Conservation (phyloP, 2,329 filamentous ascomycete species). For the Botryosphaeria dothidea region DNA sequence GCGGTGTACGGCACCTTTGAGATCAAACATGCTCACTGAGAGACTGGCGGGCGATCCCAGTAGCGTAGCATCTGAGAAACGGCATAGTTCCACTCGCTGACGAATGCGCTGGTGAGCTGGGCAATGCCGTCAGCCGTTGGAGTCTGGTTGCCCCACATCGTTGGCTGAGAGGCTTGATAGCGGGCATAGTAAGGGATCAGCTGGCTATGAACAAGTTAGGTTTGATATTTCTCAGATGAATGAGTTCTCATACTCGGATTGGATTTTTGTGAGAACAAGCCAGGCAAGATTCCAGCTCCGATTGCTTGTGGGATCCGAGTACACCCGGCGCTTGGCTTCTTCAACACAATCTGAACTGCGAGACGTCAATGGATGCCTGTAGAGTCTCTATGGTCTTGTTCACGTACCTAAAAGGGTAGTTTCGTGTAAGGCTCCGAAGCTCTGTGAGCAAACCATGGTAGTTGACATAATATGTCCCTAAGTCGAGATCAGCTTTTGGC, state of each 20-base stretch:
- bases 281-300: conserved; percentile 77
- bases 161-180: conserved; percentile 60
- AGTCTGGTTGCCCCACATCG: conserved; percentile 68
- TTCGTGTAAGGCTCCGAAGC: conserved; percentile 65
- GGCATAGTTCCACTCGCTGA: conserved; percentile 67
- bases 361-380: not conserved
- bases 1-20: not conserved
- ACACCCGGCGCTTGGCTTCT: conserved; percentile 66
- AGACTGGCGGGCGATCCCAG: conserved; percentile 60
- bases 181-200: conserved; percentile 64
- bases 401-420: conserved; percentile 60
- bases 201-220: conserved; percentile 44
- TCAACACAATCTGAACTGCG: conserved; percentile 59
- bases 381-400: too few species aligned
- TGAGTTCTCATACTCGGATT: conserved; percentile 58
- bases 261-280: conserved; percentile 68
- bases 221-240: not conserved
- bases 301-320: conserved; percentile 64
- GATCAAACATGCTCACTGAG: not conserved
- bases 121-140: conserved; percentile 59
- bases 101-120: conserved; percentile 63
- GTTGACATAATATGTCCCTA: conserved; percentile 65
- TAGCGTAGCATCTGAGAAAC: conserved; percentile 67
- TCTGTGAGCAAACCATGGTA: conserved; percentile 70
- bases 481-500: not conserved